A percentile compares a stretch with the other conserved stretches of the same genome.
Evolutionary conservation across 306 rosid genomes (phyloP).

Genomic region (Coriaria nepalensis): DNA sequence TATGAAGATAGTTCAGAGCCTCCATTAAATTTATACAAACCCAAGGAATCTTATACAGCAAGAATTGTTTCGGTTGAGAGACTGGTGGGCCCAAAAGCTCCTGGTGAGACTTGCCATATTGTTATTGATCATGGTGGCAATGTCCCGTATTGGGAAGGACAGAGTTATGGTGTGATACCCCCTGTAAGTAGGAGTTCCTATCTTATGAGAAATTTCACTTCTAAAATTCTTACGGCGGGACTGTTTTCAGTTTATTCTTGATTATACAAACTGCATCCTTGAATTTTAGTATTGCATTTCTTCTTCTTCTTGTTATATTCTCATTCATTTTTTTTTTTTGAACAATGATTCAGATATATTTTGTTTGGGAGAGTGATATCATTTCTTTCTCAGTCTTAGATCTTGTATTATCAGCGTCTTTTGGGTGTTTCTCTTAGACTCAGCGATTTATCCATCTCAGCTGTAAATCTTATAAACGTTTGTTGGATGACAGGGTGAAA

Average conservation of each 20-base stretch:
- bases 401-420: not conserved
- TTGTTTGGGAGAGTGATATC: no score
- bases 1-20: constrained; percentile 68
- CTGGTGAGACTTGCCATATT: constrained; percentile 94
- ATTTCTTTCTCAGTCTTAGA: no score
- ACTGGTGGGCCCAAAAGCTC: constrained; percentile 84
- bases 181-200: constrained; percentile 53
- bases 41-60: constrained; percentile 84
- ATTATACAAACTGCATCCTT: no score
- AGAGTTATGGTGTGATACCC: constrained; percentile 92
- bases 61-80: constrained; percentile 92
- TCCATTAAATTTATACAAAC: constrained; percentile 70
- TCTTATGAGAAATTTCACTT: not conserved
- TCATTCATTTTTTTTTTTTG: no score
- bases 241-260: no score
- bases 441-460: not conserved
- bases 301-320: no score
- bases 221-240: not conserved
- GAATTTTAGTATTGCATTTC: no score
- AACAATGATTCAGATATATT: no score
- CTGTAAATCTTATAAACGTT: not conserved
- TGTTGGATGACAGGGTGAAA: constrained; percentile 62
- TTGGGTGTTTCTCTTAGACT: not conserved
- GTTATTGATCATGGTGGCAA: constrained; percentile 92
- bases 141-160: constrained; percentile 99